Evolutionary conservation across 2,329 filamentous ascomycete species (phyloP), one percentile per base, ranked within the genome.

Genomic region (Fusarium incarnatum): DNA sequence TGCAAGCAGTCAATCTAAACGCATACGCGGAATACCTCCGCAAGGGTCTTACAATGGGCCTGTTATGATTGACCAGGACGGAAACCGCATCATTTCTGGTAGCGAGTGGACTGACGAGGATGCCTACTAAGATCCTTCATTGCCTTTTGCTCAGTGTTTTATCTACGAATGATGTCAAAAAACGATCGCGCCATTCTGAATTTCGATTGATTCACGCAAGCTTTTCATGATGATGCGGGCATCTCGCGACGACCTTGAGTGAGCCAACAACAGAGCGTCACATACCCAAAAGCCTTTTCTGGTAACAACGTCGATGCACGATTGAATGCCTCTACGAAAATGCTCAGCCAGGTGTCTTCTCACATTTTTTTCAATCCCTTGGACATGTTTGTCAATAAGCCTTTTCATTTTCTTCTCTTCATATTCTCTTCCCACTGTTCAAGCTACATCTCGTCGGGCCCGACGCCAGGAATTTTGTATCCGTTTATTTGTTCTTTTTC

Each of bases 51-150:
- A 86, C 76, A 80, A 79, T 40, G 83, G 83, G 12, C 82, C 84
- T 67, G 81, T 81, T 41, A 83, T 84, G 79, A 78, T 86, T 63
- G 88, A 89, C 63, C 79, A 81, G n/a, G 84, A 89, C 37, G 88
- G 87, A n/a, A 86, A 88, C 77, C 83, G 88, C 34, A 88, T 89
- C 65, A 80, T 87, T n/a, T 89, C 87, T 32, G 87, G 87, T 15
- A 89, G 88, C 77, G 89, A 91, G 75, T 91, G 89, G 89, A 89
- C 88, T 3, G 89, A 91, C 67, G 88, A 90, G 76, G 88, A 90
- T 77, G 85, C 82, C 37, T 89, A 84, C 73, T 89, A 75, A 81
- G 63, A 25, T 16, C 22, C 57, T 44, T 34, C 37, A 50, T 30
- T 20, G 32, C 20, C 30, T 20, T 20, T 45, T 56, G 53, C 45